Percentiles rank a stretch among this genome's conserved stretches.
Conservation (phyloP, 2,329 filamentous ascomycete species). For the Helotiales sp. region DNA sequence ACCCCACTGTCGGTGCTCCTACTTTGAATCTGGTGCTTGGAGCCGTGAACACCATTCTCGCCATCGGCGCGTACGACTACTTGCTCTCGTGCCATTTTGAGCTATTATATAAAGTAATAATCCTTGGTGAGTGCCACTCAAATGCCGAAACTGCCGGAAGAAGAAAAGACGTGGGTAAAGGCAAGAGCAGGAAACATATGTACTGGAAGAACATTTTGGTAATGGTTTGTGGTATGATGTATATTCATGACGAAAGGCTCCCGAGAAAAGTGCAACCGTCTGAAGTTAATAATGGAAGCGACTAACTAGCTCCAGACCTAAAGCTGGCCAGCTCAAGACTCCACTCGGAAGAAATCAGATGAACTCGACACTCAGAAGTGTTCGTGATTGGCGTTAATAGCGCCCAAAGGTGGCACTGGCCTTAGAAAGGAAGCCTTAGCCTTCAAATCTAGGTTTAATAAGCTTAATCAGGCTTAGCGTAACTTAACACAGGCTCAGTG, state of each 20-base stretch:
- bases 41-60: neutral
- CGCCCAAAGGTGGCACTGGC: no score
- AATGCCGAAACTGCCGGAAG: neutral
- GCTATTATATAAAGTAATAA: neutral
- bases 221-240: no score
- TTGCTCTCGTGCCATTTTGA: neutral
- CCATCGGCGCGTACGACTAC: neutral
- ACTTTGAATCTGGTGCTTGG: neutral
- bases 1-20: neutral
- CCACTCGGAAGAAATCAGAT: no score
- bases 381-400: no score
- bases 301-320: neutral
- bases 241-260: neutral
- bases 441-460: no score
- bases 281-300: neutral
- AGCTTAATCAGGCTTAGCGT: no score
- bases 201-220: no score
- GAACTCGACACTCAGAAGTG: no score
- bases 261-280: neutral
- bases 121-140: neutral
- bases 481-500: no score
- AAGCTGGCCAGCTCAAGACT: neutral
- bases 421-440: no score
- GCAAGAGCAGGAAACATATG: neutral
- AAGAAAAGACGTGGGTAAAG: neutral